phyloP scores from a whole-genome alignment of 2,329 filamentous ascomycete genomes.

The Phialocephala subalpina region DNA sequence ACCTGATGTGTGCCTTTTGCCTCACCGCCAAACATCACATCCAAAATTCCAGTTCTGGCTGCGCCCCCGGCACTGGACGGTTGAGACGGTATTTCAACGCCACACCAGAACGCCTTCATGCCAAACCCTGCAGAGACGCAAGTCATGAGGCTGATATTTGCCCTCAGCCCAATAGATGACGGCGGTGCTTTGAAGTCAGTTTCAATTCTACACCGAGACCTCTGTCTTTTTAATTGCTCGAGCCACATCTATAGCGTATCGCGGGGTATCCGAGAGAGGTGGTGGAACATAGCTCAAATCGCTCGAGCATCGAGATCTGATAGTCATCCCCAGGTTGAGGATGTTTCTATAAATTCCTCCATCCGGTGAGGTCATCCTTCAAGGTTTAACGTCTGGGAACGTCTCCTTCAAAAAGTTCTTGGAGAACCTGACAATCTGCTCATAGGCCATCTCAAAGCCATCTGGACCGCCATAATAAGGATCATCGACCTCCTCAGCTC shows the following conservation, averaged over 20 bases:
- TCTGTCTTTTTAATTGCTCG: neutral
- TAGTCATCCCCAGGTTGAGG: neutral
- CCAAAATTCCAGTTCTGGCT: neutral
- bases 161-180: neutral
- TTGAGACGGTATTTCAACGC: neutral
- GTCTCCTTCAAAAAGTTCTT: slow-evolving; percentile 56
- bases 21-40: neutral
- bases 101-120: slow-evolving; percentile 5
- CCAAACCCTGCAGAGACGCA: neutral
- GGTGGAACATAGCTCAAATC: neutral
- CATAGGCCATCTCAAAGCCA: slow-evolving; percentile 86
- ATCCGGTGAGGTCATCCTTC: slow-evolving; percentile 11
- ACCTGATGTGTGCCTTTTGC: neutral
- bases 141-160: neutral
- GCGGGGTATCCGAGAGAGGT: neutral
- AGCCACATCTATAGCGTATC: slow-evolving; percentile 1
- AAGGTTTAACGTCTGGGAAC: slow-evolving; percentile 39
- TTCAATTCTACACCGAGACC: slow-evolving; percentile 4
- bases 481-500: slow-evolving; percentile 78
- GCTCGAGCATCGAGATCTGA: neutral
- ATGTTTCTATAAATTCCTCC: neutral
- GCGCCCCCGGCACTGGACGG: slow-evolving; percentile 6
- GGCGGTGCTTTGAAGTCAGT: neutral
- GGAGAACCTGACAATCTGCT: slow-evolving; percentile 82
- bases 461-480: slow-evolving; percentile 90